Evolutionary conservation across 176 grass and related monocot species (phyloP).

Genomic region (Rhynchospora pubera): DNA sequence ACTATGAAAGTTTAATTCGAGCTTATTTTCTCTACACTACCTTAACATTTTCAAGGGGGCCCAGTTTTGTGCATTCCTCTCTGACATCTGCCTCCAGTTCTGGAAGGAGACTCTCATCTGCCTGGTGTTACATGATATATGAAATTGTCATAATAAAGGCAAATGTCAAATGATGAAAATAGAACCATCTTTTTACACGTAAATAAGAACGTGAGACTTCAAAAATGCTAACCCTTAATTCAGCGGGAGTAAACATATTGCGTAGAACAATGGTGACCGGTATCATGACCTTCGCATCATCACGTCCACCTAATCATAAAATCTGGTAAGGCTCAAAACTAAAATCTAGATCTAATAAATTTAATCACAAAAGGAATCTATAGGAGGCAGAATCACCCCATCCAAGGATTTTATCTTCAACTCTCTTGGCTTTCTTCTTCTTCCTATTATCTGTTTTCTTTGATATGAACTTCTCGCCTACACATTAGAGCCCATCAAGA

Average conservation of each 20-base stretch:
- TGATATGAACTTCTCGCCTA: constrained; percentile 66
- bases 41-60: constrained; percentile 81
- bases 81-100: constrained; percentile 79
- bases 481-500: constrained; percentile 13
- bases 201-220: constrained; percentile 2
- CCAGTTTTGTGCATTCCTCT: constrained; percentile 79
- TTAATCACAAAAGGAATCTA: constrained; percentile 8
- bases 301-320: constrained; percentile 71
- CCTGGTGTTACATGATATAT: constrained; percentile 40
- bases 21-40: constrained; percentile 28
- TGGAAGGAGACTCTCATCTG: constrained; percentile 72
- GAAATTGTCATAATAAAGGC: neutral
- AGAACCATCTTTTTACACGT: constrained; percentile 5
- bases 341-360: constrained; percentile 12
- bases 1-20: neutral
- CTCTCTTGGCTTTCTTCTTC: constrained; percentile 83
- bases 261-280: constrained; percentile 62
- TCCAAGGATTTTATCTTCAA: constrained; percentile 91
- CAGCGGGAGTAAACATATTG: constrained; percentile 80
- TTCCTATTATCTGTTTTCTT: constrained; percentile 76
- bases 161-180: neutral
- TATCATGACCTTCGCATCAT: constrained; percentile 79
- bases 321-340: constrained; percentile 12
- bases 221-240: constrained; percentile 68
- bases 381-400: constrained; percentile 58